Percentiles rank a stretch among this genome's conserved stretches.
phyloP scores from a whole-genome alignment of 2,329 filamentous ascomycete species.

The Colletotrichum abscissum region DNA sequence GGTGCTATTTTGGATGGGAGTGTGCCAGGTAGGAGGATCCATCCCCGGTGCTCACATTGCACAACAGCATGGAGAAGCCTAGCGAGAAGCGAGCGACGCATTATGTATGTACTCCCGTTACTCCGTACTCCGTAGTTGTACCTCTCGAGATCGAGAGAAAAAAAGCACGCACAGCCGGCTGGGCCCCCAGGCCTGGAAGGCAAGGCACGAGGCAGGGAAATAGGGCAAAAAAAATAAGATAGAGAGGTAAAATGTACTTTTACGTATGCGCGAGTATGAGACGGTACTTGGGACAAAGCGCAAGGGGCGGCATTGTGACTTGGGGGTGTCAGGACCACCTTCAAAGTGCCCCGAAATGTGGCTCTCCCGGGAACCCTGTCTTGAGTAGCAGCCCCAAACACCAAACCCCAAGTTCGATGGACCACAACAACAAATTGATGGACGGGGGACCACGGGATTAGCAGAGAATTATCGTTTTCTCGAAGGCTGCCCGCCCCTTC shows the following conservation, averaged over 20 bases:
- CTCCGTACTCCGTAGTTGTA: neutral
- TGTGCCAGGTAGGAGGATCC: neutral
- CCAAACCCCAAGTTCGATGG: constrained; percentile 27
- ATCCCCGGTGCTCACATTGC: constrained; percentile 6
- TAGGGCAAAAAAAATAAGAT: no score
- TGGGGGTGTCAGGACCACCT: constrained; percentile 30
- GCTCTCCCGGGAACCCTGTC: constrained; percentile 31
- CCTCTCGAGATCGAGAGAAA: neutral
- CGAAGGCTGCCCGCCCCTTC: constrained; percentile 23
- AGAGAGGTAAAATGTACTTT: neutral
- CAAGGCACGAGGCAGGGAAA: neutral
- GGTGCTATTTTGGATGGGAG: neutral
- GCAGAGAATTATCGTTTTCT: constrained; percentile 34
- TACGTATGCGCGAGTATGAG: neutral
- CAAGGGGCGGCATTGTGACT: constrained; percentile 33
- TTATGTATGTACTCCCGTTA: neutral
- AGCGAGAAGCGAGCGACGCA: constrained; percentile 2
- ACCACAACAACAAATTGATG: constrained; percentile 34
- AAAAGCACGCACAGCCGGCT: neutral
- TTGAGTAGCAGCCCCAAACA: constrained; percentile 31
- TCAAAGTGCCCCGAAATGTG: constrained; percentile 29
- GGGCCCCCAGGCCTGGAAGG: neutral
- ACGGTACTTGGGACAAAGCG: constrained; percentile 11
- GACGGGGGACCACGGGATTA: constrained; percentile 26
- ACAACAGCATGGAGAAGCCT: constrained; percentile 20